Conservation (phyloP, 495 filamentous ascomycete genomes). For the Penicillium steckii region DNA sequence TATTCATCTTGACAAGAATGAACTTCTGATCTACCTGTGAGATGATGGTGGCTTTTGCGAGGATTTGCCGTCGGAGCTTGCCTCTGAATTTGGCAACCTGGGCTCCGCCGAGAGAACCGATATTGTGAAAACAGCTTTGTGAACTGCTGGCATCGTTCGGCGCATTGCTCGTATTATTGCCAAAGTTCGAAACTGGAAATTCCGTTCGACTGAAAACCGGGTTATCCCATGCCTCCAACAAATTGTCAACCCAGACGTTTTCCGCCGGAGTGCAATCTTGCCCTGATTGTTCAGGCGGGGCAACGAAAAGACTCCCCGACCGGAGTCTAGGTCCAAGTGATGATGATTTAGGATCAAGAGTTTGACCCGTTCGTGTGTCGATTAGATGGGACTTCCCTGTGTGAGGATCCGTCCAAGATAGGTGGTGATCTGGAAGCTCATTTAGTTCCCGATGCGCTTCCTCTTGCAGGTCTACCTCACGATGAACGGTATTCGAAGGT, state of each 20-base stretch:
- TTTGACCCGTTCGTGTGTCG: constrained; percentile 62
- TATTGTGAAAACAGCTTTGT: constrained; percentile 11
- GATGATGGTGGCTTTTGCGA: constrained; percentile 65
- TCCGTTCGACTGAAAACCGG: constrained; percentile 58
- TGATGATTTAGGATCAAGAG: constrained; percentile 17
- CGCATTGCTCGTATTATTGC: constrained; percentile 8
- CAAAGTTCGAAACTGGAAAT: constrained; percentile 42
- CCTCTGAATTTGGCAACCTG: constrained; percentile 37
- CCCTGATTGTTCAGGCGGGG: constrained; percentile 5
- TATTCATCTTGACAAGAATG: constrained; percentile 63
- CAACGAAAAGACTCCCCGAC: background rate
- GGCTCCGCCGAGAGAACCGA: constrained; percentile 11
- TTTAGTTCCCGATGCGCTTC: background rate
- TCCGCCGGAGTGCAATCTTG: constrained; percentile 12
- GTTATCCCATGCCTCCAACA: constrained; percentile 56
- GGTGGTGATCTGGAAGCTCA: constrained; percentile 28
- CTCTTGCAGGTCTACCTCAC: background rate
- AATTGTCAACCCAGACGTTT: constrained; percentile 35
- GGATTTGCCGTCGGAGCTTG: constrained; percentile 64
- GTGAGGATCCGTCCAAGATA: constrained; percentile 67
- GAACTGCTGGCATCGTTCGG: background rate
- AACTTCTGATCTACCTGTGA: constrained; percentile 89
- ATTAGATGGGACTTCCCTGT: constrained; percentile 59
- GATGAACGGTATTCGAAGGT: background rate
- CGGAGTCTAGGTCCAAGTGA: background rate